These are phyloP conservation scores for Fusarium fujikuroi DNA, from an alignment of 2,329 filamentous ascomycete genomes.

Conservation along the genomic window DNA sequence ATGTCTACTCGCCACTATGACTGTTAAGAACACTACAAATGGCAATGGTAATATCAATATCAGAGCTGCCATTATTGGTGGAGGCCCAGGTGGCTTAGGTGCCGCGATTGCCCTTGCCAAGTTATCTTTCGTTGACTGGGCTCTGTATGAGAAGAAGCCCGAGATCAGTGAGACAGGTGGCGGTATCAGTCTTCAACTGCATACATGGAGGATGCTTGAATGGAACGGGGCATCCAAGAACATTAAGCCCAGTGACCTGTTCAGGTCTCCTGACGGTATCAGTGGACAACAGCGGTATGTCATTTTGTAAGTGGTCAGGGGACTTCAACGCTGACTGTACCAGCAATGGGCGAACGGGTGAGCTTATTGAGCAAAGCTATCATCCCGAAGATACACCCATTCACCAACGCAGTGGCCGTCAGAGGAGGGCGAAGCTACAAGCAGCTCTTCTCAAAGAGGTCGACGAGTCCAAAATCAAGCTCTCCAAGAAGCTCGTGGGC, in stretches of 20 bases:
- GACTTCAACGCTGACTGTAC: not conserved
- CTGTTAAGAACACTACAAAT: slow-evolving; percentile 32
- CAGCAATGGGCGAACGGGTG: slow-evolving; percentile 49
- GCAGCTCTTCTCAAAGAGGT: slow-evolving; percentile 60
- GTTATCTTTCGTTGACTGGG: slow-evolving; percentile 47
- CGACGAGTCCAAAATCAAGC: slow-evolving; percentile 54
- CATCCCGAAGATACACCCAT: slow-evolving; percentile 40
- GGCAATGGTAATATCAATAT: slow-evolving; percentile 7
- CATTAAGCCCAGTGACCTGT: slow-evolving; percentile 46
- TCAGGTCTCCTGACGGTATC: slow-evolving; percentile 41
- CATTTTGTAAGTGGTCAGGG: fast-evolving
- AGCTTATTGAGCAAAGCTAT: slow-evolving; percentile 38
- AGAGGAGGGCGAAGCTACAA: slow-evolving; percentile 56
- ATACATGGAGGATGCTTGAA: slow-evolving; percentile 51
- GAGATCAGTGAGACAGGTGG: slow-evolving; percentile 52
- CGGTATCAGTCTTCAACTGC: slow-evolving; percentile 50
- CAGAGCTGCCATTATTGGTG: slow-evolving; percentile 44
- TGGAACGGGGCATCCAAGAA: slow-evolving; percentile 47
- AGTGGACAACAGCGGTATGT: slow-evolving; percentile 43
- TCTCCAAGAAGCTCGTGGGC: slow-evolving; percentile 55
- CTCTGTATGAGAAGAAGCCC: slow-evolving; percentile 50
- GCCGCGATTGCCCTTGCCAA: slow-evolving; percentile 49
- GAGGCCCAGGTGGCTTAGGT: slow-evolving; percentile 45
- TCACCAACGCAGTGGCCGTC: slow-evolving; percentile 44
- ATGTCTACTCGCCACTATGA: slow-evolving; percentile 12